Conservation (phyloP, 1,139 yeast genomes). For the Blastobotrys capitulatus region DNA sequence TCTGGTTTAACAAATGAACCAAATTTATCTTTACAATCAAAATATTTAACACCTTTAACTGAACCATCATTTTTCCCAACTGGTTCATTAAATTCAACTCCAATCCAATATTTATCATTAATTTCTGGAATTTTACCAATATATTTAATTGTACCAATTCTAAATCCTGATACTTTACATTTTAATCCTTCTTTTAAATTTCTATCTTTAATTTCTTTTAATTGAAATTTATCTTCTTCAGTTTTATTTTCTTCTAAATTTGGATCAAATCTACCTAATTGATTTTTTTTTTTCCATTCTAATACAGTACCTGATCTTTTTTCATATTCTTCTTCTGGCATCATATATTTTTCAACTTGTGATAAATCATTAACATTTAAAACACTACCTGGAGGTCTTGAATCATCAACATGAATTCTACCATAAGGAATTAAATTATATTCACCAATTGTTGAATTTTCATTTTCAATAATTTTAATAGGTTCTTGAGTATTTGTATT, state of each 20-base stretch:
- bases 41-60: constrained; percentile 59
- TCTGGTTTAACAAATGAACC: constrained; percentile 46
- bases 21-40: constrained; percentile 44
- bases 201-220: not conserved
- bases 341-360: constrained; percentile 42
- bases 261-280: constrained; percentile 71
- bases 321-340: constrained; percentile 66
- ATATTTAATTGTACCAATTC: constrained; percentile 63
- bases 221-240: constrained; percentile 18
- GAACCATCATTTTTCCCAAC: constrained; percentile 78
- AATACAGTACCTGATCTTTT: constrained; percentile 57
- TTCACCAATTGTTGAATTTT: constrained; percentile 24
- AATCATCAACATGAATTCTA: constrained; percentile 34
- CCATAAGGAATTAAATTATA: constrained; percentile 28
- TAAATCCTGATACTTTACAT: constrained; percentile 43
- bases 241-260: constrained; percentile 32
- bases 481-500: constrained; percentile 39
- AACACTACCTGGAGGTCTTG: constrained; percentile 34
- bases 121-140: constrained; percentile 64
- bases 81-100: constrained; percentile 60
- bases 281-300: constrained; percentile 64
- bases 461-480: constrained; percentile 20
- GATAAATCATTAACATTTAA: constrained; percentile 33
- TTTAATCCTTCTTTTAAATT: constrained; percentile 32
- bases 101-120: constrained; percentile 56